Conservation (phyloP, 2,329 filamentous ascomycete species). For the Neospermospora avenae region DNA sequence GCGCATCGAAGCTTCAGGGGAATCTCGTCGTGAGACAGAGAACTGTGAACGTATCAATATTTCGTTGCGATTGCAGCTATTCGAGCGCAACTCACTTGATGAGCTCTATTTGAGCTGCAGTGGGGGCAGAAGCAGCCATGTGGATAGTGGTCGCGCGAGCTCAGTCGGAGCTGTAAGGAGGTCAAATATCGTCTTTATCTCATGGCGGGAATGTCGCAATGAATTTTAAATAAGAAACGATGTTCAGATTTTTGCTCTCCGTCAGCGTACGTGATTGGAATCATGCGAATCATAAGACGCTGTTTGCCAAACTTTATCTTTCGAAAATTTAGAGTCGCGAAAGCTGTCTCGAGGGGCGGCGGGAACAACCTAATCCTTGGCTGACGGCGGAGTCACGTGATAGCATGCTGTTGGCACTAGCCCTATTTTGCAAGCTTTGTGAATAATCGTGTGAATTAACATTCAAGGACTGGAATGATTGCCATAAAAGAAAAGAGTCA, state of each 20-base stretch:
- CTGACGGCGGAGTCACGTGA: neutral
- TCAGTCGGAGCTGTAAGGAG: neutral
- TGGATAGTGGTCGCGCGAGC: slow-evolving; percentile 9
- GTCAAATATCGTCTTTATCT: slow-evolving; percentile 5
- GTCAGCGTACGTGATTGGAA: neutral
- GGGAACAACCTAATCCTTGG: too few species aligned
- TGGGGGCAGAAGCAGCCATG: slow-evolving; percentile 32
- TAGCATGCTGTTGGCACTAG: neutral
- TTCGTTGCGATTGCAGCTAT: neutral
- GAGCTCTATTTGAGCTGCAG: slow-evolving; percentile 34
- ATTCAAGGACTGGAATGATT: too few species aligned
- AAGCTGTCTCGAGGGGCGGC: neutral
- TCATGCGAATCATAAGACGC: neutral
- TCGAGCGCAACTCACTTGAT: slow-evolving; percentile 30
- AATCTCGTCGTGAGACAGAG: slow-evolving; percentile 62
- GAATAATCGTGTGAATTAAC: too few species aligned
- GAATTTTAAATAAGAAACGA: neutral
- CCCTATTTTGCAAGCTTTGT: too few species aligned
- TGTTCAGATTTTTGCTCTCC: neutral
- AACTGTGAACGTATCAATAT: slow-evolving; percentile 27
- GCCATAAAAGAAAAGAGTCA: too few species aligned
- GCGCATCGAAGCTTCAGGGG: slow-evolving; percentile 96
- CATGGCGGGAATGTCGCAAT: slow-evolving; percentile 3
- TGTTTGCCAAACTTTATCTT: neutral
- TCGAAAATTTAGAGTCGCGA: neutral